Base-by-base conservation (phyloP, 345 rosid genomes). In the Jatropha curcas region DNA sequence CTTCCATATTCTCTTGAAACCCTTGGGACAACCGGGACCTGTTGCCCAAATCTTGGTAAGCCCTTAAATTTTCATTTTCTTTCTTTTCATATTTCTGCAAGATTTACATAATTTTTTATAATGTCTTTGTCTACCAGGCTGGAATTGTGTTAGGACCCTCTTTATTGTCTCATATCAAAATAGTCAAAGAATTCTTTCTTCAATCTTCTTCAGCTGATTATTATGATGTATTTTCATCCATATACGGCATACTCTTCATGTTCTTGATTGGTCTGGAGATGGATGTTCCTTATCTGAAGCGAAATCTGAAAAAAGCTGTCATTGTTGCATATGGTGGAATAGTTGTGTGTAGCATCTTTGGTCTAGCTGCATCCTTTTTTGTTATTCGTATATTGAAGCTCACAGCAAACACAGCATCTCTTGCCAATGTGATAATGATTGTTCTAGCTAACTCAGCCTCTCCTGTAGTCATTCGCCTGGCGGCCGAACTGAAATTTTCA, bases 11-110 rank as follows among this genome's bases (percentile, higher is more conserved):
- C 63, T 87, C 67, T 79, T 94, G 81, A 92, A 92, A 74, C 86
- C 89, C 20, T 60, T 87, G 28, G 95, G 97, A 10, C 91, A 89
- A 74, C 86, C 97, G 6, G 97, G 97, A 34, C 97, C 97, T 30
- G 76, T 94, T n/a, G 94, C 97, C 1, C 97, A 92, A 60, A 84
- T 94, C 52, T 86, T 94, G 79, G 98, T 89, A 79, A 70, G 76
- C 62, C 20, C 22, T 30, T 22, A 11, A 46, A 2, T 27, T n/a
- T 7, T 43, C 5, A 28, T 4, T 39, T 11, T 35, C 34, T 9
- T 37, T 4, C 5, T 20, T 12, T n/a, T n/a, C n/a, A n/a, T n/a
- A n/a, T n/a, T n/a, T n/a, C n/a, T n/a, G n/a, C n/a, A n/a, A n/a
- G n/a, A n/a, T n/a, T n/a, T n/a, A n/a, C n/a, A n/a, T n/a, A n/a